phyloP scores from a whole-genome alignment of 306 rosid genomes.

The Carpinus fangiana region DNA sequence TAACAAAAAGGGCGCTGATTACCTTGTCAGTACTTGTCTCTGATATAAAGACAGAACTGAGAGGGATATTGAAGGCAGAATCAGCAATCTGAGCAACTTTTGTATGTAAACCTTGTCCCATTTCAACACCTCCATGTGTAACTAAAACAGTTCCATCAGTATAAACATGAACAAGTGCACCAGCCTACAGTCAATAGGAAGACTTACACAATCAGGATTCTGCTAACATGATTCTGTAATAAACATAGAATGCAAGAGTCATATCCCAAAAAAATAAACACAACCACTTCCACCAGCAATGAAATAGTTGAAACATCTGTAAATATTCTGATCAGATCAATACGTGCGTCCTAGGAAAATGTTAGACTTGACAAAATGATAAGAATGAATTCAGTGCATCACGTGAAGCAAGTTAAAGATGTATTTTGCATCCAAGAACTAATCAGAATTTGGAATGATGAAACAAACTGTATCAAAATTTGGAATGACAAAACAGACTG shows the following conservation, averaged over 20 bases:
- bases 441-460: background rate
- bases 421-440: background rate
- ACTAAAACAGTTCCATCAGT: slow-evolving; percentile 98
- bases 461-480: background rate
- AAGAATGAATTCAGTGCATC: background rate
- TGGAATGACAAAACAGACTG: background rate
- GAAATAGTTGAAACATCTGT: too few relatives aligned
- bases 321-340: background rate
- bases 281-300: background rate
- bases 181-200: slow-evolving; percentile 66
- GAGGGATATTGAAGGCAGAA: slow-evolving; percentile 86
- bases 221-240: background rate
- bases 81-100: slow-evolving; percentile 97
- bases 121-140: slow-evolving; percentile 95
- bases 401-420: background rate
- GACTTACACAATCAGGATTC: slow-evolving; percentile 8
- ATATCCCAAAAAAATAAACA: background rate
- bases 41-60: slow-evolving; percentile 85
- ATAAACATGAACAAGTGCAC: slow-evolving; percentile 94
- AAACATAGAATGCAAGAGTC: background rate
- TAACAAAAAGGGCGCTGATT: slow-evolving; percentile 16
- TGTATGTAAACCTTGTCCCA: slow-evolving; percentile 99
- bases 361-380: background rate
- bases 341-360: background rate
- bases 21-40: slow-evolving; percentile 99